These are phyloP conservation scores for Lentinula guzmanii DNA, from an alignment of 768 basidiomycete species.

Conservation along the genomic window DNA sequence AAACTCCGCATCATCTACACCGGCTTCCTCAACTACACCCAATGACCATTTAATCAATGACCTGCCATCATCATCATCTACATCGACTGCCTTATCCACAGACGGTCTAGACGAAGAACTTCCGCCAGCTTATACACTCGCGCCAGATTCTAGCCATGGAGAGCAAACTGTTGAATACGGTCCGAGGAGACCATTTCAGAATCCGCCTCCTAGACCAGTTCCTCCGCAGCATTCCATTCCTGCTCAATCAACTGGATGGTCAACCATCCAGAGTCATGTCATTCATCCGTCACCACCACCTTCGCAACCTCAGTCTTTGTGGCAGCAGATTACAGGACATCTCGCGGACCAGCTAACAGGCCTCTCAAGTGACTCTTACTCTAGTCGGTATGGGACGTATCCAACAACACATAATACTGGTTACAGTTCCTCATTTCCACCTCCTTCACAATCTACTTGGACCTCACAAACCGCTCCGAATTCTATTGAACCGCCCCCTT, in stretches of 20 bases:
- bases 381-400: background rate
- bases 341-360: conserved; percentile 10
- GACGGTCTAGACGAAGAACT: conserved; percentile 2
- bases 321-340: conserved; percentile 11
- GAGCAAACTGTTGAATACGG: conserved; percentile 62
- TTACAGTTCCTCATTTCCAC: conserved; percentile 13
- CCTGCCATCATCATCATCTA: background rate
- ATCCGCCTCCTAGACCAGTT: conserved; percentile 16
- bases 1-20: background rate
- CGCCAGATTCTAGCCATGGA: conserved; percentile 46
- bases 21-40: background rate
- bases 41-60: background rate
- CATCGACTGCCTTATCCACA: background rate
- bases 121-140: conserved; percentile 67
- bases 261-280: background rate
- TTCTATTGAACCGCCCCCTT: conserved; percentile 1
- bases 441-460: conserved; percentile 8
- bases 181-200: conserved; percentile 58
- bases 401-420: conserved; percentile 12
- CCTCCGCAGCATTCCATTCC: conserved; percentile 8
- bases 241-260: background rate
- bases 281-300: conserved; percentile 6
- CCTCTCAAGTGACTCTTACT: conserved; percentile 11
- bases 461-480: background rate
- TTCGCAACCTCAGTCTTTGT: conserved; percentile 8